Base-by-base conservation (phyloP, 2,329 filamentous ascomycete species). In the Fusarium torulosum region DNA sequence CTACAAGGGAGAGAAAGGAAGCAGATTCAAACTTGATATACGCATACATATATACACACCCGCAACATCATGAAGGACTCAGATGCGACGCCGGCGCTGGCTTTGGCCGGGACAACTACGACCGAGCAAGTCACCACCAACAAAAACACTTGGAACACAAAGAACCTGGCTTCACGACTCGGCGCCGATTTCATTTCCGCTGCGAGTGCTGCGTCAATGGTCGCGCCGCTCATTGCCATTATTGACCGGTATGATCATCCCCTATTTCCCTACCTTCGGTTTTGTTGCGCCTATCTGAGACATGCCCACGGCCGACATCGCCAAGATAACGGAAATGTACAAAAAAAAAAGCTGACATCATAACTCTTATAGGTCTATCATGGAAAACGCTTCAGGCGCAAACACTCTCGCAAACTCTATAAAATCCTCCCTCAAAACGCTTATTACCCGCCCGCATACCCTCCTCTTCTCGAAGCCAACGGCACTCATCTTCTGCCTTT, bases 211-310 rank as follows among this genome's bases (percentile, higher is more conserved):
- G 93, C 91, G 3, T 86, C 85, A 8, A 81, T 96, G 63, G 91
- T 97, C 46, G 93, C 94, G 54, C 94, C 94, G 2, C 76, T 96
- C 38, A 95, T 97, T 66, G 91, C 91, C 37, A 90, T 96, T 69
- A 96, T 97, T 79, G 94, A 97, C 79, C 88, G 91, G 91, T 94
- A 81, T 42, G 59, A 43, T 17, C 3, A 69, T 47, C 17, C n/a
- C 11, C 14, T 35, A 25, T 25, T 20, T 5, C 15, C 17, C 17
- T 31, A 14, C 33, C 27, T 2, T 29, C 11, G 4, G 27, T 29
- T 29, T 11, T 17, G 17, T 38, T 25, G 15, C 21, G 15, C 45
- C n/a, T 43, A 27, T 27, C 19, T 17, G 21, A 42, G 25, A 43
- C 33, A 46, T 31, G 7, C 11, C 11, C 27, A 41, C 20, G 37